A percentile compares a stretch with the other conserved stretches of the same genome.
Conservation (phyloP, 352 stramenopile genomes). For the Phytophthora capsici region DNA sequence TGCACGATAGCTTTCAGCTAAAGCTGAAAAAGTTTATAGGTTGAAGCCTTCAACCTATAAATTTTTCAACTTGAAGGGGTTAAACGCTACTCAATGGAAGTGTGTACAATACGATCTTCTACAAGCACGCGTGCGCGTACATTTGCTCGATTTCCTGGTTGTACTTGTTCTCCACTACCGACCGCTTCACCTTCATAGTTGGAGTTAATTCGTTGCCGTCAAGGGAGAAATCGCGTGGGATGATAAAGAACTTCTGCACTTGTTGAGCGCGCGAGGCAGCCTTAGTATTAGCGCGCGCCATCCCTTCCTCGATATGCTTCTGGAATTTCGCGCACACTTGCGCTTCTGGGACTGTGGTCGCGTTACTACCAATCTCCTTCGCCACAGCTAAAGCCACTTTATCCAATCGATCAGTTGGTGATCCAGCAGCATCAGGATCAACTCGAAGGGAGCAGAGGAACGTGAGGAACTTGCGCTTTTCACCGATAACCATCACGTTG, state of each 20-base stretch:
- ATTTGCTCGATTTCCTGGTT: slow-evolving; percentile 84
- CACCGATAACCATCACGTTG: slow-evolving; percentile 92
- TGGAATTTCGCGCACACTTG: slow-evolving; percentile 70
- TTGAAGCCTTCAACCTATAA: too few relatives aligned
- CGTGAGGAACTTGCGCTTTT: slow-evolving; percentile 91
- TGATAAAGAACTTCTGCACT: slow-evolving; percentile 84
- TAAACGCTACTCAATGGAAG: too few relatives aligned
- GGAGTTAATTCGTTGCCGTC: slow-evolving; percentile 91
- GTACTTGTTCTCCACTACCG: slow-evolving; percentile 90
- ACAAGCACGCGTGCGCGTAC: slow-evolving; percentile 52
- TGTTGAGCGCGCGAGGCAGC: slow-evolving; percentile 58
- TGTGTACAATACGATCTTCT: too few relatives aligned
- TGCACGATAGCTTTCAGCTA: too few relatives aligned
- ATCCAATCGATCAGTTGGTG: slow-evolving; percentile 77
- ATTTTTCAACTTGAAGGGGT: too few relatives aligned
- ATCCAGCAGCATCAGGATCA: slow-evolving; percentile 57
- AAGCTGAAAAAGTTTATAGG: too few relatives aligned
- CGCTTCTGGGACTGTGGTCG: slow-evolving; percentile 84
- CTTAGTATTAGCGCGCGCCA: slow-evolving; percentile 66
- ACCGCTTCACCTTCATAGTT: slow-evolving; percentile 95
- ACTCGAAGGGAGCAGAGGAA: slow-evolving; percentile 87
- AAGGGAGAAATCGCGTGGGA: slow-evolving; percentile 88
- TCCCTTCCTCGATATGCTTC: slow-evolving; percentile 76
- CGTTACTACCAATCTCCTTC: slow-evolving; percentile 62
- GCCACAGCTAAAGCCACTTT: slow-evolving; percentile 66